Conservation (phyloP, 148 eudicot genomes). For the Vaccinium myrtillus region DNA sequence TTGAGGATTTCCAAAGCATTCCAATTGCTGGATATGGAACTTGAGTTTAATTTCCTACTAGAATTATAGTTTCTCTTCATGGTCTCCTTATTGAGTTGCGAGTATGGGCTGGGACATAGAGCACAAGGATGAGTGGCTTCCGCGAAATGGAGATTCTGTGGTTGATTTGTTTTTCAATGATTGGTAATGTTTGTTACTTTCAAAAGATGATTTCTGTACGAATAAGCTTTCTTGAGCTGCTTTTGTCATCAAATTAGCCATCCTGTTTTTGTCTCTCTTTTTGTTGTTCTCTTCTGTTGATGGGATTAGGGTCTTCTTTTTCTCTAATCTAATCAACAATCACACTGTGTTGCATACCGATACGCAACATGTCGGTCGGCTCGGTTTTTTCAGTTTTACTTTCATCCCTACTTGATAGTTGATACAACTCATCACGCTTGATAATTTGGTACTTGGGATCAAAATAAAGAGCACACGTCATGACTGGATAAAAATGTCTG, state of each 20-base stretch:
- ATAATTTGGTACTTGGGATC: too few species aligned
- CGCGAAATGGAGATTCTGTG: constrained; percentile 32
- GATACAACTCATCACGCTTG: too few species aligned
- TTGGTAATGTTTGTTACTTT: neutral
- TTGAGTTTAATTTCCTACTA: constrained; percentile 3
- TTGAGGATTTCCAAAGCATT: neutral
- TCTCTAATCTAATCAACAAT: neutral
- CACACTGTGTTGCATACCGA: neutral
- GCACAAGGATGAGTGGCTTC: constrained; percentile 89
- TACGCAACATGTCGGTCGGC: too few species aligned
- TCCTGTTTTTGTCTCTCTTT: neutral
- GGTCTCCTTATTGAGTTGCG: constrained; percentile 14
- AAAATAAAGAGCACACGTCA: too few species aligned
- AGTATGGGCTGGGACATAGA: constrained; percentile 84
- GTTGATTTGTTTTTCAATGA: neutral
- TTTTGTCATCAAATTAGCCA: neutral
- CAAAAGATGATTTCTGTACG: neutral
- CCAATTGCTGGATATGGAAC: constrained; percentile 4
- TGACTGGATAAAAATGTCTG: too few species aligned
- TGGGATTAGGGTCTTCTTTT: neutral
- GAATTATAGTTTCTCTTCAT: neutral
- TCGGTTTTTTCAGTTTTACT: too few species aligned
- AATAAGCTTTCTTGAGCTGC: neutral
- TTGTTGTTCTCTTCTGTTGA: neutral
- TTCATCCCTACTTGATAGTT: too few species aligned